phyloP scores from a whole-genome alignment of 1,284 basidiomycete genomes.

The Malassezia sp. region DNA sequence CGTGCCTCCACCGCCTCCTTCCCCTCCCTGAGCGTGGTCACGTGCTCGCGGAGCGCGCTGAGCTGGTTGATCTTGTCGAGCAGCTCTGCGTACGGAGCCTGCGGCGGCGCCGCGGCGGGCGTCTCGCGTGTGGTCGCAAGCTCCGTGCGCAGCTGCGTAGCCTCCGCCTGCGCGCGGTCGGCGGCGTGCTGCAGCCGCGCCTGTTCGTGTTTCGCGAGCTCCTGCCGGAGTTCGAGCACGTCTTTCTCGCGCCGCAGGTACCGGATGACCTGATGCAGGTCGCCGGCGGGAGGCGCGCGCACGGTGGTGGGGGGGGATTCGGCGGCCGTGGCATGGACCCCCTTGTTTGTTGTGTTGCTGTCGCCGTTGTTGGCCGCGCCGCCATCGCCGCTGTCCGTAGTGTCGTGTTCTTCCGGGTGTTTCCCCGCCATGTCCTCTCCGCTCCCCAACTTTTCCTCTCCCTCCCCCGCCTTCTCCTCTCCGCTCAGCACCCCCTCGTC shows the following conservation, averaged over 20 bases:
- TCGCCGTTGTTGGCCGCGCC: conserved; percentile 52
- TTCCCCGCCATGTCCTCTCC: no score
- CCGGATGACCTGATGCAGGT: conserved; percentile 63
- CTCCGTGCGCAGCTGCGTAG: conserved; percentile 56
- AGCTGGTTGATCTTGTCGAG: conserved; percentile 77
- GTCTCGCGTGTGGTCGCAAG: conserved; percentile 34
- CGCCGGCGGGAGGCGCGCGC: conserved; percentile 21
- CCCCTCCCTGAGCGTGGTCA: conserved; percentile 68
- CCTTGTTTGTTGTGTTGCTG: no score
- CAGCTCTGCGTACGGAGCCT: conserved; percentile 66
- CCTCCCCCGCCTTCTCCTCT: conserved; percentile 16
- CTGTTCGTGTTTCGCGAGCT: conserved; percentile 73
- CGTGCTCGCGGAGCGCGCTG: conserved; percentile 75
- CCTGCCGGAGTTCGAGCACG: conserved; percentile 73
- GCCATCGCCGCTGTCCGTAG: no score
- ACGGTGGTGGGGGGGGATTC: no score
- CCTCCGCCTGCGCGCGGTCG: conserved; percentile 58
- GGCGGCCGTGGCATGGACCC: background rate
- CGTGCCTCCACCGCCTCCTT: conserved; percentile 58
- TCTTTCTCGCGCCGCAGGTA: conserved; percentile 81
- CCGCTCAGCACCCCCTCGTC: conserved; percentile 12
- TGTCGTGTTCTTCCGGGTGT: no score
- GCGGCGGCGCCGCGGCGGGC: conserved; percentile 46
- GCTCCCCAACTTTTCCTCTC: no score
- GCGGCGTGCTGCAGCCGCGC: conserved; percentile 63